These are phyloP conservation scores for Aspergillus fructus DNA, from an alignment of 2,329 filamentous ascomycete species.

Conservation along the genomic window DNA sequence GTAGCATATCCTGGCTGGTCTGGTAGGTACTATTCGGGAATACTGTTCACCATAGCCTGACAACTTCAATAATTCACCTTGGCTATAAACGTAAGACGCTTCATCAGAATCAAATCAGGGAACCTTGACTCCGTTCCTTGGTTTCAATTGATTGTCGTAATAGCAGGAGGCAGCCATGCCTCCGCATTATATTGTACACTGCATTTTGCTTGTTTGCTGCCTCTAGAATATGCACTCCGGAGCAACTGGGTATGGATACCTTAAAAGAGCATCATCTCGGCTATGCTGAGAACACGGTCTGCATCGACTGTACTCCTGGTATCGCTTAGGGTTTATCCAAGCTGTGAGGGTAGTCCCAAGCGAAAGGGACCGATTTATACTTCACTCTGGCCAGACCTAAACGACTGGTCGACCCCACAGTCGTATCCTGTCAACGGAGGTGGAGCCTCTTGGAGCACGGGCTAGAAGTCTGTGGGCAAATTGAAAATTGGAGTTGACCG, in stretches of 20 bases:
- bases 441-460: background rate
- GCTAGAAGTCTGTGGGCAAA: background rate
- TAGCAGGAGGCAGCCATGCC: background rate
- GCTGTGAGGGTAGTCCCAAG: background rate
- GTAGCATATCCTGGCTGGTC: background rate
- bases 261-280: background rate
- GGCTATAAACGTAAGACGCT: background rate
- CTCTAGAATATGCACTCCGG: background rate
- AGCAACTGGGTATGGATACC: background rate
- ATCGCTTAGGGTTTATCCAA: background rate
- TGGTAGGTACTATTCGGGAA: background rate
- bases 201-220: background rate
- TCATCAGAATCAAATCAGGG: background rate
- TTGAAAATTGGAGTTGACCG: constrained; percentile 3
- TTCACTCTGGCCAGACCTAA: background rate
- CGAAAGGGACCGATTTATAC: background rate
- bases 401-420: background rate
- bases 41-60: background rate
- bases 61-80: background rate
- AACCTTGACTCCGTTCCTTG: background rate
- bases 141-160: background rate
- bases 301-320: background rate
- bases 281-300: background rate
- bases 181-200: background rate
- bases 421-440: background rate